Evolutionary conservation across 768 basidiomycete genomes (phyloP).

Genomic region (Macrolepiota fuliginosa): DNA sequence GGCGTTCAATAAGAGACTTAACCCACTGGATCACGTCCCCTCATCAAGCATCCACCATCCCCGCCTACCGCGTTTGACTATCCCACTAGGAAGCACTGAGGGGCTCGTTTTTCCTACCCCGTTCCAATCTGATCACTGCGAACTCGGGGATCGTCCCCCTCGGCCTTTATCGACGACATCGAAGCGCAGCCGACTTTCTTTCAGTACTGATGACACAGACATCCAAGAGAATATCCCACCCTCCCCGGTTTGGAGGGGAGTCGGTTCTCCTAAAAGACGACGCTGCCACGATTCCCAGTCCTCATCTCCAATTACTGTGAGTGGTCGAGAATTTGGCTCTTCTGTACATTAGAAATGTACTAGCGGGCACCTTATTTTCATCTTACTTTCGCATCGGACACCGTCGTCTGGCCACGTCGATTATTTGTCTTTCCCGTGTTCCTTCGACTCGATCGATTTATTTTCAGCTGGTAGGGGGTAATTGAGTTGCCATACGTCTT

Average conservation of each 20-base stretch:
- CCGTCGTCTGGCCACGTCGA: background rate
- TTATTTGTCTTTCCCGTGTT: background rate
- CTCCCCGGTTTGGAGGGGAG: background rate
- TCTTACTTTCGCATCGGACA: background rate
- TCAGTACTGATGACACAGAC: background rate
- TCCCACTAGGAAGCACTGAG: background rate
- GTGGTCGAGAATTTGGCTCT: background rate
- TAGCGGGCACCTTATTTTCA: background rate
- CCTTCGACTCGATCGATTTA: background rate
- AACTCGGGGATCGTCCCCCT: background rate
- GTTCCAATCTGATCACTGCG: background rate
- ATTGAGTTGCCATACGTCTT: background rate
- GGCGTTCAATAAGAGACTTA: background rate
- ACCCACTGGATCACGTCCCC: background rate
- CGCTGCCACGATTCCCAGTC: background rate
- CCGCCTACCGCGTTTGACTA: background rate
- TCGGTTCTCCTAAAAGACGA: background rate
- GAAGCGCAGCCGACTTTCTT: background rate
- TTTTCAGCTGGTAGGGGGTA: background rate
- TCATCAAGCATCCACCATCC: background rate
- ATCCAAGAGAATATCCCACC: background rate
- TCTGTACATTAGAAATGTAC: background rate
- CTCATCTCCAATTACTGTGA: background rate
- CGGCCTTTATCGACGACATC: background rate
- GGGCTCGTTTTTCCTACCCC: background rate